Percentiles rank a stretch among this genome's conserved stretches.
Conservation (phyloP, 78 protist species). For the Dictyostelium intermedium region DNA sequence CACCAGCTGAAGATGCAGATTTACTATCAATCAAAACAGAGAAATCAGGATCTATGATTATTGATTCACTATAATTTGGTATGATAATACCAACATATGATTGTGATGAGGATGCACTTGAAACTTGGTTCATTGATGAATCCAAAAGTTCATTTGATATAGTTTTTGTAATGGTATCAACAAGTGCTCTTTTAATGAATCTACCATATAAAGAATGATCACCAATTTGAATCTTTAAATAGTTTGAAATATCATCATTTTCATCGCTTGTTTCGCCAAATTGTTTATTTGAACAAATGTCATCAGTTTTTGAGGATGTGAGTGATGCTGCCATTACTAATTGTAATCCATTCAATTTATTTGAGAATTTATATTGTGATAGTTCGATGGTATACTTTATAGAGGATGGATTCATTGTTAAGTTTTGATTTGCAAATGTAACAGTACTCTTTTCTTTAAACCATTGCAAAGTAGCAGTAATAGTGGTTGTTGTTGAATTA, state of each 20-base stretch:
- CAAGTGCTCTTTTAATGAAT: background rate
- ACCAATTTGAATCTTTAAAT: background rate
- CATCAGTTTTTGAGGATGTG: background rate
- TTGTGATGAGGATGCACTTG: background rate
- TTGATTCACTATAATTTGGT: background rate
- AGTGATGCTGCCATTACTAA: background rate
- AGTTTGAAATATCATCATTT: background rate
- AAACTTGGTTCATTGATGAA: background rate
- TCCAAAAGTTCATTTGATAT: background rate
- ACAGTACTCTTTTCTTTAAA: background rate
- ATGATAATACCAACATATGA: background rate
- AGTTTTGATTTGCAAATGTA: background rate
- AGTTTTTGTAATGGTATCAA: background rate
- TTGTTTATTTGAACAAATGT: background rate
- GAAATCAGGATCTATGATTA: background rate
- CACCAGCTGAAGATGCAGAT: background rate
- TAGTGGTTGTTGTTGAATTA: background rate
- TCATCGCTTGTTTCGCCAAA: background rate
- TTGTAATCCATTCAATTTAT: background rate
- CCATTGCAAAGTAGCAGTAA: background rate
- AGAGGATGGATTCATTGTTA: background rate
- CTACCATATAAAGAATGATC: constrained; percentile 7
- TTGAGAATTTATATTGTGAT: background rate
- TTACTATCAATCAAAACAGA: background rate
- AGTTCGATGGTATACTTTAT: constrained; percentile 10